Conservation (phyloP, 2,329 filamentous ascomycete species). For the Xylaria sp. region DNA sequence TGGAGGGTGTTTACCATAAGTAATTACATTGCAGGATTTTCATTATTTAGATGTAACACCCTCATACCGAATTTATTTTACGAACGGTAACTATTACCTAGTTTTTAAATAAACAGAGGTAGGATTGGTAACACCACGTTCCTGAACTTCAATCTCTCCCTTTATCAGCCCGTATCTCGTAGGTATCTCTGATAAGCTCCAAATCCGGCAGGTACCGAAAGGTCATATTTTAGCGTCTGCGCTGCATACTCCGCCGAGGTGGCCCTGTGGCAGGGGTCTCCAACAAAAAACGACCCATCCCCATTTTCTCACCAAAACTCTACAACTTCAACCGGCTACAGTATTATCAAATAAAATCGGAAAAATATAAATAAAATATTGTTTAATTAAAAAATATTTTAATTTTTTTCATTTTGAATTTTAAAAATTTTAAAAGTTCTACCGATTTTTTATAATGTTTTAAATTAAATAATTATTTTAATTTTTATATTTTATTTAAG, state of each 20-base stretch:
- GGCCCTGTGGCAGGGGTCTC: too few relatives aligned
- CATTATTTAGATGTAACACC: not conserved
- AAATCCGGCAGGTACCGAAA: slow-evolving; percentile 29
- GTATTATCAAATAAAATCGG: too few relatives aligned
- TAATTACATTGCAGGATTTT: not conserved
- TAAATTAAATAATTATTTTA: too few relatives aligned
- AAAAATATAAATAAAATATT: too few relatives aligned
- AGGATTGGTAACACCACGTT: not conserved
- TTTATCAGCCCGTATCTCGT: not conserved
- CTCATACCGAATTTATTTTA: not conserved
- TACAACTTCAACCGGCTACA: too few relatives aligned
- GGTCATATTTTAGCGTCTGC: slow-evolving; percentile 17
- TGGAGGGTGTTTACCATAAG: not conserved
- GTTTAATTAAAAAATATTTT: too few relatives aligned
- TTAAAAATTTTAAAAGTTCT: too few relatives aligned
- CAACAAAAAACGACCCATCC: too few relatives aligned
- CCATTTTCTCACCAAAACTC: too few relatives aligned
- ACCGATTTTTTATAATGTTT: too few relatives aligned
- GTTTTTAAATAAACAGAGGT: not conserved
- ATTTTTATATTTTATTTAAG: too few relatives aligned
- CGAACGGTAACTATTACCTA: not conserved
- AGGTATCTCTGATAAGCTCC: slow-evolving; percentile 2
- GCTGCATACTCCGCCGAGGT: slow-evolving; percentile 5
- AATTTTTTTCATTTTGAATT: too few relatives aligned
- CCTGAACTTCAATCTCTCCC: not conserved